Conservation (phyloP, 2,329 filamentous ascomycete genomes). For the Alternaria brassicicola region DNA sequence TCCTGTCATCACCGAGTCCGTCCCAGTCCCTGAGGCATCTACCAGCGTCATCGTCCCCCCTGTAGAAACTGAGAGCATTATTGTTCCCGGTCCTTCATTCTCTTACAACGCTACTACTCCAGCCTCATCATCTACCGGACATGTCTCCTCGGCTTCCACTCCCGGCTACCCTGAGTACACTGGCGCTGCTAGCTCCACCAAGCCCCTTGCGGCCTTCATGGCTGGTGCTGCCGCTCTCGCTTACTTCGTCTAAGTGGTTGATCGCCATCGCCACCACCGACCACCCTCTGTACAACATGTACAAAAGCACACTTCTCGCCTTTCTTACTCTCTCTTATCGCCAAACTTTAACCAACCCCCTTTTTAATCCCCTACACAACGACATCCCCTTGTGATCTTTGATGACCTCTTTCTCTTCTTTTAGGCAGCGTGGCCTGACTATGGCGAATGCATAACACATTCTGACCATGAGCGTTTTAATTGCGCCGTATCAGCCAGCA, state of each 20-base stretch:
- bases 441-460: neutral
- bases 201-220: constrained; percentile 31
- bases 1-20: neutral
- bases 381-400: neutral
- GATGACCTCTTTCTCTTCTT: neutral
- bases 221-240: constrained; percentile 32
- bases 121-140: constrained; percentile 7
- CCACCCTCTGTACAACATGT: neutral
- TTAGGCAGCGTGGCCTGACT: neutral
- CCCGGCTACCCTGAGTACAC: constrained; percentile 27
- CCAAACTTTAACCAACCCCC: neutral
- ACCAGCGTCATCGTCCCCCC: neutral
- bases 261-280: neutral
- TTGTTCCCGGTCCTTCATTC: constrained; percentile 4
- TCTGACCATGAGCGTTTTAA: neutral
- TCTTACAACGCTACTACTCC: constrained; percentile 6
- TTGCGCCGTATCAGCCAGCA: neutral
- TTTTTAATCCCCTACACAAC: neutral
- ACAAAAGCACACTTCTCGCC: neutral
- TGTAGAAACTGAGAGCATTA: neutral
- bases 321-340: constrained; percentile 3
- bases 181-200: constrained; percentile 32
- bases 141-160: constrained; percentile 11
- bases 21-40: neutral
- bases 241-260: constrained; percentile 23